Percentiles rank a stretch among this genome's conserved stretches.
Conservation (phyloP, 2,329 filamentous ascomycete genomes). For the Colletotrichum cereale region DNA sequence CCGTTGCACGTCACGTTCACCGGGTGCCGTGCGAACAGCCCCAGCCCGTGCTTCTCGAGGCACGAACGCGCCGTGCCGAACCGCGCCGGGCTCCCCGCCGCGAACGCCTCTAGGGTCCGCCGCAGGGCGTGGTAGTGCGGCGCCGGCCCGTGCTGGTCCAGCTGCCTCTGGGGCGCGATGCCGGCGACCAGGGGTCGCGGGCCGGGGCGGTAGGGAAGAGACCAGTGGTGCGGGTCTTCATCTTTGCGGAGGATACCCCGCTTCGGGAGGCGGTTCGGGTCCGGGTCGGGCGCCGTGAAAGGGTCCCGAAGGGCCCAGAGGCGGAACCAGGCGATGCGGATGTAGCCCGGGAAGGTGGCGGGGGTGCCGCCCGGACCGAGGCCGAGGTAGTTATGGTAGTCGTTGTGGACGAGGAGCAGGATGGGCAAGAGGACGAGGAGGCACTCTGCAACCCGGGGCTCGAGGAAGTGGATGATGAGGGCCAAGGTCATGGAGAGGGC, state of each 20-base stretch:
- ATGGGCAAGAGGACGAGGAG: conserved; percentile 64
- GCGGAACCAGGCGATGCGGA: conserved; percentile 78
- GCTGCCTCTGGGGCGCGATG: conserved; percentile 85
- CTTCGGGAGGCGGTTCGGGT: conserved; percentile 64
- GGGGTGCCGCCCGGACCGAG: conserved; percentile 87
- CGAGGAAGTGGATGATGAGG: conserved; percentile 64
- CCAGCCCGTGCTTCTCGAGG: conserved; percentile 85
- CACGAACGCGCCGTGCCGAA: conserved; percentile 77
- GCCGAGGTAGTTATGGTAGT: conserved; percentile 81
- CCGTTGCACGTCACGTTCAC: conserved; percentile 79
- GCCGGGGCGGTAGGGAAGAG: conserved; percentile 72
- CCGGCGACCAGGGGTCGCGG: conserved; percentile 77
- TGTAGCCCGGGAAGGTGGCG: conserved; percentile 78
- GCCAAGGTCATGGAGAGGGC: conserved; percentile 60
- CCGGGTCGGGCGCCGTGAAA: conserved; percentile 68
- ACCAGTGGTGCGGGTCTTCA: conserved; percentile 41
- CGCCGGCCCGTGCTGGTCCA: conserved; percentile 72
- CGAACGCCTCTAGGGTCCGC: conserved; percentile 64
- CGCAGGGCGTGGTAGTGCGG: conserved; percentile 69
- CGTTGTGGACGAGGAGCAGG: conserved; percentile 69
- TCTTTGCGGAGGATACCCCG: conserved; percentile 67
- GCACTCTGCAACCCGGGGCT: conserved; percentile 60
- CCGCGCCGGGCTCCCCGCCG: conserved; percentile 56
- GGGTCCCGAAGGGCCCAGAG: conserved; percentile 79
- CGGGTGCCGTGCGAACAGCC: conserved; percentile 76